Evolutionary conservation across 148 eudicot species (phyloP), one percentile per base, ranked within the genome.

Genomic region (Vaccinium macrocarpon): DNA sequence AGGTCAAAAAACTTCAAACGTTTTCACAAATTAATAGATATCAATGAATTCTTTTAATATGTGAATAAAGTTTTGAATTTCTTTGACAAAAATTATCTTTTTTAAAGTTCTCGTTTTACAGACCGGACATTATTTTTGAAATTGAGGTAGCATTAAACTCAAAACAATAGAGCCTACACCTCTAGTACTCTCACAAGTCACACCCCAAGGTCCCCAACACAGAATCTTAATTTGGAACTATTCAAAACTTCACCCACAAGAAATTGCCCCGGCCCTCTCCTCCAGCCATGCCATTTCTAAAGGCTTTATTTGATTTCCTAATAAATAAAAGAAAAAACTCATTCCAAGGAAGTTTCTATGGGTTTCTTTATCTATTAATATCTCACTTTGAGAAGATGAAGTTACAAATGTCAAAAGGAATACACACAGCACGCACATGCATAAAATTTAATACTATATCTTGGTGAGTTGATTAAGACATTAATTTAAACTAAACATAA

Each of bases 291-390:
- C 77, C 15, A 71, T 82, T 79, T 74, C 82, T 32, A 35, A 82
- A 11, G 82, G 79, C 55, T 84, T 84, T 81, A 79, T 82, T 86
- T 55, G 78, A 74, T 81, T 32, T 81, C 46, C 46, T 0, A 42
- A 0, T 42, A 42, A 42, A 42, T 42, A 42, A 62, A 2, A 48
- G 2, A 46, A 38, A 57, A 5, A 32, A 78, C 81, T 80, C 72
- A 85, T 84, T 84, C 83, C 86, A 70, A 89, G 32, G 89, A 89
- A 87, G 86, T 80, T 89, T 89, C 88, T 68, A 75, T 82, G 19
- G 81, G 75, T 27, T 48, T 57, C 78, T 81, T 85, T 50, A 79
- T 38, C 50, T 86, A 35, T 5, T 5, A 42, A 0, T 42, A 83
- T 83, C 85, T 78, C 88, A 66, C 83, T 82, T 86, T 86, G 86